Evolutionary conservation across 2,329 filamentous ascomycete species (phyloP), one percentile per base, ranked within the genome.

Genomic region (Claviceps fusiformis): DNA sequence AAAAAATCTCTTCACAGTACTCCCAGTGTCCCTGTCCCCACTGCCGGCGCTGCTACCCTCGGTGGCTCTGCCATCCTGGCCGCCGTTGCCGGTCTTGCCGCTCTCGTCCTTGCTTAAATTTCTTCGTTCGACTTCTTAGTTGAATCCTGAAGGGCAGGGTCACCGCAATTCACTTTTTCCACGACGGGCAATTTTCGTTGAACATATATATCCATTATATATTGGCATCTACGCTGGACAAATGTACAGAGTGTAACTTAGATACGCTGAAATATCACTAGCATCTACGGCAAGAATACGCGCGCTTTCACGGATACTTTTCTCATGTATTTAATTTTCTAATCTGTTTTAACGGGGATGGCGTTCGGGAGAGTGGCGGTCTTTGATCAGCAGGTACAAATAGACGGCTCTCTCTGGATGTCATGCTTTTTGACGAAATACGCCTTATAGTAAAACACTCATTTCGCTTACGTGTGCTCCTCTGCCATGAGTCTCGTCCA

Each of bases 41-140:
- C 73, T 53, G 77, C 73, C 60, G 79, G 75, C 66, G 79, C 79
- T 60, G 71, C 72, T 63, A 71, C 74, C 64, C 66, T 81, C 63
- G 72, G 72, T 59, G 76, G 74, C 72, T 80, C 78, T 58, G 73
- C 73, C 65, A 58, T 75, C 64, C 69, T 80, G 65, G 79, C 79
- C 67, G 78, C 74, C 61, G 73, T 70, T 51, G 79, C 75, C 69
- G 79, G 77, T 71, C 66, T 78, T 55, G 74, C 71, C 58, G 79
- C 77, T 65, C 69, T 79, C 65, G 63, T 76, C 71, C 69, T 82
- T 64, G 75, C 74, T 68, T 82, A 82, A 77, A 66, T 58, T 62
- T 66, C 62, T 66, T 57, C 63, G 62, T 62, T 67, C 65, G 62
- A 64, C 68, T 66, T 17, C 62, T 62, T 65, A 58, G 67, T 68